Evolutionary conservation across 805 yeast species (phyloP).

Genomic region (Starmerella davenportii): DNA sequence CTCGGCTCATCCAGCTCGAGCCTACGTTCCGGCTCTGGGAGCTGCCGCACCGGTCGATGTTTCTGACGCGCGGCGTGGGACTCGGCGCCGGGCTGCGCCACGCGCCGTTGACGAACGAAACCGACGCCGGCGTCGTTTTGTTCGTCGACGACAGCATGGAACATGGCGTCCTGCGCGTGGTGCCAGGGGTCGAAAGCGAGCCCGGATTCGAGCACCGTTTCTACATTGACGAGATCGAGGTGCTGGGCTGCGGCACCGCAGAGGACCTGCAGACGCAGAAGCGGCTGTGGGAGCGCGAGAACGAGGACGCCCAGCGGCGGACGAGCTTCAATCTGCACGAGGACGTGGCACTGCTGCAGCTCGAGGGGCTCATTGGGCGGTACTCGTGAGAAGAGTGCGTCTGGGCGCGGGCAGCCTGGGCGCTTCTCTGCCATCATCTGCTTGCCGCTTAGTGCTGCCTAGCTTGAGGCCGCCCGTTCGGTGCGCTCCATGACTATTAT

Average conservation of each 20-base stretch:
- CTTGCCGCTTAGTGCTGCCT: too few species aligned
- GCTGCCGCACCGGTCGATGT: conserved; percentile 21
- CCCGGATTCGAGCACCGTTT: conserved; percentile 44
- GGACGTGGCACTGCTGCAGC: conserved; percentile 66
- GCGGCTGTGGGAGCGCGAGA: conserved; percentile 81
- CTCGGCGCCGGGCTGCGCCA: conserved; percentile 54
- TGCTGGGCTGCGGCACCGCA: conserved; percentile 79
- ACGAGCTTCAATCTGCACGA: conserved; percentile 53
- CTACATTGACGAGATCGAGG: conserved; percentile 58
- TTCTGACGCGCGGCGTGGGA: conserved; percentile 32
- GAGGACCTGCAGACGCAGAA: conserved; percentile 62
- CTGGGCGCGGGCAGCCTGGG: too few species aligned
- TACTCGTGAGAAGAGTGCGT: too few species aligned
- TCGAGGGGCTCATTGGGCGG: conserved; percentile 50
- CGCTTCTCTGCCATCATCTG: too few species aligned
- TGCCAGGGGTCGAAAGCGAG: conserved; percentile 14
- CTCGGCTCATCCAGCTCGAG: conserved; percentile 44
- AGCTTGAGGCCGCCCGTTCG: too few species aligned
- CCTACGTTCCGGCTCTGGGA: conserved; percentile 28
- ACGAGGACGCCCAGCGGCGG: conserved; percentile 63
- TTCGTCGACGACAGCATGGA: conserved; percentile 65
- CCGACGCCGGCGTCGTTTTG: conserved; percentile 42
- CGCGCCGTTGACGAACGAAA: conserved; percentile 26
- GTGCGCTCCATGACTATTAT: too few species aligned
- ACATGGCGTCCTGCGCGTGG: conserved; percentile 58